A percentile compares a stretch with the other conserved stretches of the same genome.
These are phyloP conservation scores for Thraustotheca clavata DNA, from an alignment of 352 stramenopile species.

Conservation along the genomic window DNA sequence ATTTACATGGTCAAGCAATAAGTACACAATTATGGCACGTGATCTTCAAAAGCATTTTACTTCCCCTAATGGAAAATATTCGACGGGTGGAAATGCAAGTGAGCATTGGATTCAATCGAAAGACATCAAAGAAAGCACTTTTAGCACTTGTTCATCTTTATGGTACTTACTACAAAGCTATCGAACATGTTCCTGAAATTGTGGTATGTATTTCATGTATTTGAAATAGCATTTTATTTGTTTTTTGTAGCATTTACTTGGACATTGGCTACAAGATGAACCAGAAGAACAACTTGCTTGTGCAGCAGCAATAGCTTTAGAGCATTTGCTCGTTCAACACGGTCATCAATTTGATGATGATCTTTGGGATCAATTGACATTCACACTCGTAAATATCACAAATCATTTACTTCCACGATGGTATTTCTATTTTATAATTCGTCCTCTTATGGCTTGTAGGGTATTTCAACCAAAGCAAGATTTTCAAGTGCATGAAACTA, in stretches of 20 bases:
- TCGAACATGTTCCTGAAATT: slow-evolving; percentile 12
- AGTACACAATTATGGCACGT: slow-evolving; percentile 7
- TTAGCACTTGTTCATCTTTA: slow-evolving; percentile 13
- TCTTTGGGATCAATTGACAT: slow-evolving; percentile 6
- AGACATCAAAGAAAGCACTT: slow-evolving; percentile 13
- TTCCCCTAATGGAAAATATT: slow-evolving; percentile 12
- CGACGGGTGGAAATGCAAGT: background rate
- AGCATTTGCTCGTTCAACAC: slow-evolving; percentile 4
- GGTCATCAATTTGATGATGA: slow-evolving; percentile 6
- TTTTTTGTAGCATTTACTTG: background rate
- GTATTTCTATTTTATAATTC: background rate
- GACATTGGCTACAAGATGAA: background rate
- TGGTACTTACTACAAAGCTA: background rate
- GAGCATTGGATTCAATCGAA: background rate
- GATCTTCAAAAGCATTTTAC: slow-evolving; percentile 9
- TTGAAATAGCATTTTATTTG: slow-evolving; percentile 10
- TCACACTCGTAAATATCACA: background rate
- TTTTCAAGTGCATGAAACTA: background rate
- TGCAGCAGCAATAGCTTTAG: background rate
- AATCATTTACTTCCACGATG: background rate
- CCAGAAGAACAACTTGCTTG: background rate
- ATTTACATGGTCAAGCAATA: slow-evolving; percentile 4
- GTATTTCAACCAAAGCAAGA: background rate
- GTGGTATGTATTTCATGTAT: background rate
- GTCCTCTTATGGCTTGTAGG: background rate